Percentiles rank a stretch among this genome's conserved stretches.
Conservation (phyloP, 352 stramenopile species). For the Pythium phragmitis region DNA sequence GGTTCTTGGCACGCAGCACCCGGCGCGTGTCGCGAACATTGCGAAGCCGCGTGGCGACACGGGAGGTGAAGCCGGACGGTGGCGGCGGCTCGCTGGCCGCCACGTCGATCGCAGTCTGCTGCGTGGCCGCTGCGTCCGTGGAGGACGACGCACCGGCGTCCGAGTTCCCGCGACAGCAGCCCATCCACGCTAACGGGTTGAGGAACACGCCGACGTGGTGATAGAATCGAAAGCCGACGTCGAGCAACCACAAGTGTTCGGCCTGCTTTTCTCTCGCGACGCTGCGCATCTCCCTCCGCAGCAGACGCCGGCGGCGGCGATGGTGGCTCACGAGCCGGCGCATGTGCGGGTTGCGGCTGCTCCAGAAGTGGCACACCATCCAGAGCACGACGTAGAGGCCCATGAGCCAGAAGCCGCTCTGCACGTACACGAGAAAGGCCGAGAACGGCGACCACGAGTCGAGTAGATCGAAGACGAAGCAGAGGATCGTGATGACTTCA, state of each 20-base stretch:
- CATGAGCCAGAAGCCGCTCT: conserved; percentile 75
- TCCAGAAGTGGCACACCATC: conserved; percentile 87
- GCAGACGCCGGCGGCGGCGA: conserved; percentile 64
- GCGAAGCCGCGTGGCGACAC: conserved; percentile 40
- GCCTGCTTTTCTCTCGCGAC: conserved; percentile 82
- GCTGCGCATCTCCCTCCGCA: conserved; percentile 61
- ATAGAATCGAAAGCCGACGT: conserved; percentile 80
- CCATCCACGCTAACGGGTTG: conserved; percentile 40
- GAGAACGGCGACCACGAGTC: conserved; percentile 54
- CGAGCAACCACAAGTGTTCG: conserved; percentile 82
- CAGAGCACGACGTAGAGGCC: conserved; percentile 68
- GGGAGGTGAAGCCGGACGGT: conserved; percentile 24
- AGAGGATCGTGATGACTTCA: conserved; percentile 72
- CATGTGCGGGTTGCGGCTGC: conserved; percentile 82
- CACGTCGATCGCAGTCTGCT: conserved; percentile 29
- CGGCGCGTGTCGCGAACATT: conserved; percentile 42
- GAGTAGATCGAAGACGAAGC: conserved; percentile 56
- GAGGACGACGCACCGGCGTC: not conserved
- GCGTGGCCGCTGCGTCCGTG: conserved; percentile 1
- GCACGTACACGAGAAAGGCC: conserved; percentile 84
- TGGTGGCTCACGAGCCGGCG: conserved; percentile 88
- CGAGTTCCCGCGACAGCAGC: not conserved
- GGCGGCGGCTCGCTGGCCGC: conserved; percentile 6
- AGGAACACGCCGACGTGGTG: conserved; percentile 50
- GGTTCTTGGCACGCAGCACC: conserved; percentile 42